Base-by-base conservation (phyloP, 2,329 filamentous ascomycete species). In the Cadophora luteo-olivacea region DNA sequence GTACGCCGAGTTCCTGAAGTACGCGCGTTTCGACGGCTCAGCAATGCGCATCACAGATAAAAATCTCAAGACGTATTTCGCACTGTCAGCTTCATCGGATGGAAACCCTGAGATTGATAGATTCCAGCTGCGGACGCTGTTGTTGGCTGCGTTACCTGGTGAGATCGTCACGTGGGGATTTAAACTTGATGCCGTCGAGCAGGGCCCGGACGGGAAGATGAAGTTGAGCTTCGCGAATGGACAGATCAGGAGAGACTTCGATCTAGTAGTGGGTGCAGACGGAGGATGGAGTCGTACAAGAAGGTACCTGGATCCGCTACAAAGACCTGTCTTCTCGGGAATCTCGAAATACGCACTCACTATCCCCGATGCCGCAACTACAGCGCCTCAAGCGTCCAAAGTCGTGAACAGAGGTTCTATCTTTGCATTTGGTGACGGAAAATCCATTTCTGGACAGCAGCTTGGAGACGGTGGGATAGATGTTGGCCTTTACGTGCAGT, bases 211-310 rank as follows among this genome's bases (percentile, higher is more conserved):
- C 14, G 66, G 61, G 38, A 33, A 66, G 24, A 14, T 66, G 41
- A 57, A 45, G 19, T 64, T 41, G 16, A 6, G 14, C 5, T 41
- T 74, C 41, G 68, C 64, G 54, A 61, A 66, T 41, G 70, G 65
- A 14, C 52, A 61, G 14, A 41, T 51, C 7, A 52, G 25, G 1
- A 48, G 25, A 1, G 68, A 54, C 0, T 82, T 78, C 61, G 81
- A 82, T 69, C 66, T 81, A 3, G 77, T 80, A 16, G 74, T 81
- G 36, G 81, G 81, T 32, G 79, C 78, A 0, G 79, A 80, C 73
- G 81, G 81, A 4, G 78, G 79, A 1, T 82, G 80, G 80, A 77
- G 71, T 19, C 79, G 75, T 57, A 74, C 82, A 3, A 77, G 83
- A 11, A 38, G 68, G 14, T 58, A 70, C 19, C 61, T 79, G 19